Evolutionary conservation across 2,329 filamentous ascomycete species (phyloP).

Genomic region (Dichotomopilus funicola): DNA sequence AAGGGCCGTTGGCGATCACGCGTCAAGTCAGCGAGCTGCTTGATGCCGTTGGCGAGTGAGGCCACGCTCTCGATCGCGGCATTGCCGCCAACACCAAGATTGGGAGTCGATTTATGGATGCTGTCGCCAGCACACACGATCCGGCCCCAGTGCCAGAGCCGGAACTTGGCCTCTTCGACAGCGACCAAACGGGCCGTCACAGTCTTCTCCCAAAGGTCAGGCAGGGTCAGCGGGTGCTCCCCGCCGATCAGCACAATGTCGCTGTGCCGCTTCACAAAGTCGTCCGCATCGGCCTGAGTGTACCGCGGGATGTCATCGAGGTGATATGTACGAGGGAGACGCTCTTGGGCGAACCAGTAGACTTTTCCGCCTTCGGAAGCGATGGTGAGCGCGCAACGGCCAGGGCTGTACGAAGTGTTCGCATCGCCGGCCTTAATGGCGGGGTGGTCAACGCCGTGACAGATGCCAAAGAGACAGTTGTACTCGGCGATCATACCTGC

Average conservation of each 20-base stretch:
- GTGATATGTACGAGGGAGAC: slow-evolving; percentile 7
- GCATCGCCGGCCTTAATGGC: slow-evolving; percentile 9
- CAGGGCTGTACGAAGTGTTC: slow-evolving; percentile 4
- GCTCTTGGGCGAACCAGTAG: slow-evolving; percentile 17
- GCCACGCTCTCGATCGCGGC: slow-evolving; percentile 18
- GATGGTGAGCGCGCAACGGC: slow-evolving; percentile 7
- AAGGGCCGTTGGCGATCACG: neutral
- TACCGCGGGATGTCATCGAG: slow-evolving; percentile 14
- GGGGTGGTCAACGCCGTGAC: neutral
- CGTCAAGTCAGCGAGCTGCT: slow-evolving; percentile 6
- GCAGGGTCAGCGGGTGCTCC: slow-evolving; percentile 4
- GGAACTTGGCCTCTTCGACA: slow-evolving; percentile 18
- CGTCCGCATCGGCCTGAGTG: slow-evolving; percentile 9
- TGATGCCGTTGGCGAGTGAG: slow-evolving; percentile 16
- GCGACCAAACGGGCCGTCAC: slow-evolving; percentile 8
- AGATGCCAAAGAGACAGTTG: slow-evolving; percentile 19
- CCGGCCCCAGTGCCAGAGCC: slow-evolving; percentile 18
- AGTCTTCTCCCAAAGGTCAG: slow-evolving; percentile 14
- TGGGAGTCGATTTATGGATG: slow-evolving; percentile 20
- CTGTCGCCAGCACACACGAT: slow-evolving; percentile 17
- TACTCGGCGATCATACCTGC: slow-evolving; percentile 15
- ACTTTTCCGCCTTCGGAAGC: slow-evolving; percentile 9
- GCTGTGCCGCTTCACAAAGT: slow-evolving; percentile 9
- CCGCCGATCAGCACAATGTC: slow-evolving; percentile 3
- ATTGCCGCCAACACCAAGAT: slow-evolving; percentile 18